phyloP scores from a whole-genome alignment of 371 early-diverging fungal genomes.

The Mortierella sp. region DNA sequence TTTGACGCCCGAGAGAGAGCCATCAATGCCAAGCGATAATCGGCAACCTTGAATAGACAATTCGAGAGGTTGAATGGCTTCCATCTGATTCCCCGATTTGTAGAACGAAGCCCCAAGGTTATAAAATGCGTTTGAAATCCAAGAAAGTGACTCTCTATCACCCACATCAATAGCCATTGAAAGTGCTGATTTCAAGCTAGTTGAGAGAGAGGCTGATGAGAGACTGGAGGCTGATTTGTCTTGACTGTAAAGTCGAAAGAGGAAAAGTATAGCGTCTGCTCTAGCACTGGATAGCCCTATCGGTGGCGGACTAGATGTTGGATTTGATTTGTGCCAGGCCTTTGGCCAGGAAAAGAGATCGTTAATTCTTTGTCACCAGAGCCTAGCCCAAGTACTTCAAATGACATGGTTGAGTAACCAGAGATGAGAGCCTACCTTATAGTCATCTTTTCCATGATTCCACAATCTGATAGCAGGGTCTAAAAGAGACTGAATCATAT shows the following conservation, averaged over 20 bases:
- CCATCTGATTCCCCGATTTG: slow-evolving; percentile 19
- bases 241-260: slow-evolving; percentile 30
- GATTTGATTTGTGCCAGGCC: slow-evolving; percentile 10
- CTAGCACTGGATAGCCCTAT: slow-evolving; percentile 37
- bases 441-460: slow-evolving; percentile 6
- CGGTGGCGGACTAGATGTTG: slow-evolving; percentile 18
- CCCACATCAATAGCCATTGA: slow-evolving; percentile 29
- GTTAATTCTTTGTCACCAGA: no score
- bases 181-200: slow-evolving; percentile 32
- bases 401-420: not conserved
- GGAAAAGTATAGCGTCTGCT: slow-evolving; percentile 42
- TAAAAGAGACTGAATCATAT: slow-evolving; percentile 9
- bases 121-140: slow-evolving; percentile 53
- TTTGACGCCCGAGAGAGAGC: not conserved
- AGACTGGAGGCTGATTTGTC: not conserved
- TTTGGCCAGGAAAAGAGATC: not conserved
- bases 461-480: slow-evolving; percentile 23
- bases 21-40: slow-evolving; percentile 19
- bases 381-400: no score
- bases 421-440: slow-evolving; percentile 13
- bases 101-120: slow-evolving; percentile 35
- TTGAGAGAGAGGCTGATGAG: slow-evolving; percentile 6
- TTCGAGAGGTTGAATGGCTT: slow-evolving; percentile 29
- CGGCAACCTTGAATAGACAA: slow-evolving; percentile 18
- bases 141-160: slow-evolving; percentile 39